Evolutionary conservation across 352 stramenopile genomes (phyloP).

Genomic region (Phytophthora nicotianae): DNA sequence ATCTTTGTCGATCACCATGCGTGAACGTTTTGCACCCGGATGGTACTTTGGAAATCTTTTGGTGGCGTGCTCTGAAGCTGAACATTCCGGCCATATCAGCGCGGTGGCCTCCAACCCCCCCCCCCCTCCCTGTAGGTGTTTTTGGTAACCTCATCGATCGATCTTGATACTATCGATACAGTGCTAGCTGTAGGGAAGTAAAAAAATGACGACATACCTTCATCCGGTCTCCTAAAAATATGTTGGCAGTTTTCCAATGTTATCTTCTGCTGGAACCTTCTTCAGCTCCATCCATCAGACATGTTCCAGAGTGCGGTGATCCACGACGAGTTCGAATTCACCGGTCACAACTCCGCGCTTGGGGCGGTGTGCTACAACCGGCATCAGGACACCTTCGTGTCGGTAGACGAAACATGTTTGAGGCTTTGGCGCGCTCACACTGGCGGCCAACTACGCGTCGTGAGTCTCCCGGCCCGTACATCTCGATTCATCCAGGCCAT

Average conservation of each 20-base stretch:
- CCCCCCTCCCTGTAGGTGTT: no score
- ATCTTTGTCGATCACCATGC: no score
- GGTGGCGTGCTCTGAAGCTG: no score
- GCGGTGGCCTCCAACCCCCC: no score
- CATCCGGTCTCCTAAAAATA: conserved; percentile 12
- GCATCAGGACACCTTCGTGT: conserved; percentile 70
- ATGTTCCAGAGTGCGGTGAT: conserved; percentile 81
- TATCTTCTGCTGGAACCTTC: background rate
- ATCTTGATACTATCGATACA: no score
- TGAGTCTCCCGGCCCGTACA: conserved; percentile 63
- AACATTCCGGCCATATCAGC: no score
- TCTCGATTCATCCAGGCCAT: conserved; percentile 66
- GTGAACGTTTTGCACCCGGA: no score
- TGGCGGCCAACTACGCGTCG: conserved; percentile 43
- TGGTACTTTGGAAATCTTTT: no score
- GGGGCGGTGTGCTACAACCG: conserved; percentile 72
- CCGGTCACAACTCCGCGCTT: conserved; percentile 64
- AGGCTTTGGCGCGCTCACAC: conserved; percentile 46
- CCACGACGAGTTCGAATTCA: conserved; percentile 59
- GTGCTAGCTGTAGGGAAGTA: no score
- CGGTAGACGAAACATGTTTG: conserved; percentile 52
- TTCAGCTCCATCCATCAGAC: background rate
- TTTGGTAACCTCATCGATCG: no score
- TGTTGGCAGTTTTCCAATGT: conserved; percentile 14
- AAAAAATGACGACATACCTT: no score